A percentile compares a stretch with the other conserved stretches of the same genome.
Evolutionary conservation across 2,329 filamentous ascomycete species (phyloP).

Genomic region (Aureobasidium sp.): DNA sequence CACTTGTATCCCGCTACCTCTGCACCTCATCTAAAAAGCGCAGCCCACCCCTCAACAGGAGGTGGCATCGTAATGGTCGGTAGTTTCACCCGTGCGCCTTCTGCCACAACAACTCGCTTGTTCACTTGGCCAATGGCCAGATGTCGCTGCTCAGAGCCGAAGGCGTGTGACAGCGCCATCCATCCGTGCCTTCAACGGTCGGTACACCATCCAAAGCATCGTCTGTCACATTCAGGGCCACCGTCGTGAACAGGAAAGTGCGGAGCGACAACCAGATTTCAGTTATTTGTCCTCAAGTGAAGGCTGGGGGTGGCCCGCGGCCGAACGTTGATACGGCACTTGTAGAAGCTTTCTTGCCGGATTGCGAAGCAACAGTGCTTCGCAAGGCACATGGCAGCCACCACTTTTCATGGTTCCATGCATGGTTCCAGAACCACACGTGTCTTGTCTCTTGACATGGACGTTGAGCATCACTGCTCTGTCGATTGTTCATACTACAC

Average conservation of each 20-base stretch:
- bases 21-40: constrained; percentile 8
- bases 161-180: constrained; percentile 1
- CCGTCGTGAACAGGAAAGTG: not conserved
- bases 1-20: constrained; percentile 1
- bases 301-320: not conserved
- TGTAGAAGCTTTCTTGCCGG: constrained; percentile 7
- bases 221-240: not conserved
- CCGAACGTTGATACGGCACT: constrained; percentile 2
- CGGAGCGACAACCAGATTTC: constrained; percentile 5
- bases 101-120: not conserved
- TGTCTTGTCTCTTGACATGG: not conserved
- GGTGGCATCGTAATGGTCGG: not conserved
- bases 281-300: not conserved
- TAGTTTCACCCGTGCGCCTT: not conserved
- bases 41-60: constrained; percentile 4
- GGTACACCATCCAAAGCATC: not conserved
- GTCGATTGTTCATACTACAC: no score
- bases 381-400: not conserved
- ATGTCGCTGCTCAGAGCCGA: not conserved
- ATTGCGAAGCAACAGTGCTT: not conserved
- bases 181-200: constrained; percentile 1
- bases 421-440: constrained; percentile 2
- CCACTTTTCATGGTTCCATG: not conserved
- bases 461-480: no score
- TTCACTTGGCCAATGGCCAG: not conserved